Conservation (phyloP, 2,329 filamentous ascomycete species). For the Sordariomycetes sp. region DNA sequence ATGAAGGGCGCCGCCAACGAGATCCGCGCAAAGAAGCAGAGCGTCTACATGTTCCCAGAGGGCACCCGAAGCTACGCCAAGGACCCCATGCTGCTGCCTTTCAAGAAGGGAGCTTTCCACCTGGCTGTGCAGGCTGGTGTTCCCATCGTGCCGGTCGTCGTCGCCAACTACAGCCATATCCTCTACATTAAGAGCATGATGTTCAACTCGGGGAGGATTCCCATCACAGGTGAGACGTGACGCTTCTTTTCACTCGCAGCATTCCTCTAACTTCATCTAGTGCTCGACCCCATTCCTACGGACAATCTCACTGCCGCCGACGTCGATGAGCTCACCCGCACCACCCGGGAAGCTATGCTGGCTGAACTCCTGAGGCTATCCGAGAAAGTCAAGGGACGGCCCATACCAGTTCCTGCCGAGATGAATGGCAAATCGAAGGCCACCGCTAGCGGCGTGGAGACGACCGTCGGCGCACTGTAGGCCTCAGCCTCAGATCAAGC, state of each 20-base stretch:
- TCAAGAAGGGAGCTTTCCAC: constrained; percentile 99
- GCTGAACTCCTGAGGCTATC: constrained; percentile 49
- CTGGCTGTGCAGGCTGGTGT: constrained; percentile 90
- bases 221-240: constrained; percentile 57
- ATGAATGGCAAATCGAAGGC: constrained; percentile 10
- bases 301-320: constrained; percentile 63
- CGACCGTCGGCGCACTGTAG: constrained; percentile 1
- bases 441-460: constrained; percentile 20
- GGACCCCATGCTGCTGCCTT: constrained; percentile 76
- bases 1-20: constrained; percentile 76
- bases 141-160: constrained; percentile 79
- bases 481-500: too few relatives aligned
- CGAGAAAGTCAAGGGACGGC: constrained; percentile 35
- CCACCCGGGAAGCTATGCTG: constrained; percentile 68
- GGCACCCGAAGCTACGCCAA: constrained; percentile 85
- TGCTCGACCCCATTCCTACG: constrained; percentile 74
- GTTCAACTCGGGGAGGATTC: constrained; percentile 63
- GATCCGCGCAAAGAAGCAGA: constrained; percentile 65
- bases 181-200: constrained; percentile 53
- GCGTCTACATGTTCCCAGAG: constrained; percentile 83
- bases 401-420: constrained; percentile 18
- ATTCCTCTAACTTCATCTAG: constrained; percentile 26
- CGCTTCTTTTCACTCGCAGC: not conserved
- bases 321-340: constrained; percentile 62
- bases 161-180: constrained; percentile 70